A percentile compares a stretch with the other conserved stretches of the same genome.
Conservation (phyloP, 2,329 filamentous ascomycete species). For the Dactylellina cionopaga region DNA sequence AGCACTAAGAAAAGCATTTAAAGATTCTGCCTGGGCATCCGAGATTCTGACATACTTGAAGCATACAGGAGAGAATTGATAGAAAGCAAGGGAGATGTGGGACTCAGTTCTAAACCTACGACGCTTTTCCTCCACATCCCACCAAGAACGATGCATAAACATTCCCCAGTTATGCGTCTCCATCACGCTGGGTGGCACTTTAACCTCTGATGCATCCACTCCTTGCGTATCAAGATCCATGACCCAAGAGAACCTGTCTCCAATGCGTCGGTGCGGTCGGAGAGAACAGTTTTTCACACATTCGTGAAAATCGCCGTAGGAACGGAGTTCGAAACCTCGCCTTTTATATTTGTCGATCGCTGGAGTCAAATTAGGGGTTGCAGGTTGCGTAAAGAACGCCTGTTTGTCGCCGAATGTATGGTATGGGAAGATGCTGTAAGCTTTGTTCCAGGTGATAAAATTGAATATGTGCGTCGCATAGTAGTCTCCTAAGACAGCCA, state of each 20-base stretch:
- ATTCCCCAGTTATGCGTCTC: slow-evolving; percentile 33
- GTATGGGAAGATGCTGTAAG: slow-evolving; percentile 45
- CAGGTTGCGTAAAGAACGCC: slow-evolving; percentile 5
- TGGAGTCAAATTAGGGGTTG: neutral
- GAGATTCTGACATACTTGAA: slow-evolving; percentile 21
- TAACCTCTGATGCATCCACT: neutral
- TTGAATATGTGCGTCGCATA: slow-evolving; percentile 50
- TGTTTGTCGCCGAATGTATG: slow-evolving; percentile 31
- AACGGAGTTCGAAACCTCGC: slow-evolving; percentile 18
- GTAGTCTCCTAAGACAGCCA: slow-evolving; percentile 31
- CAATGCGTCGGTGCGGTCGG: slow-evolving; percentile 31
- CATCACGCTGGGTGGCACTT: slow-evolving; percentile 13
- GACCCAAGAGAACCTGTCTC: slow-evolving; percentile 39
- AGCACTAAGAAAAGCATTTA: neutral
- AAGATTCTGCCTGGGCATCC: slow-evolving; percentile 2
- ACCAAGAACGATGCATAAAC: slow-evolving; percentile 41
- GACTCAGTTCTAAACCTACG: neutral
- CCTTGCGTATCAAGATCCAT: slow-evolving; percentile 37
- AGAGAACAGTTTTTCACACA: slow-evolving; percentile 42
- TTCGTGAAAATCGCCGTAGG: slow-evolving; percentile 23
- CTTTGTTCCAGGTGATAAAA: slow-evolving; percentile 42
- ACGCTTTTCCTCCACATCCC: neutral
- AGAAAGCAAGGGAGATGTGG: neutral
- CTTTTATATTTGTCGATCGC: slow-evolving; percentile 26
- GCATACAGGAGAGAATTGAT: neutral